Evolutionary conservation across 176 grass and related monocot genomes (phyloP).

Genomic region (Ensete glaucum): DNA sequence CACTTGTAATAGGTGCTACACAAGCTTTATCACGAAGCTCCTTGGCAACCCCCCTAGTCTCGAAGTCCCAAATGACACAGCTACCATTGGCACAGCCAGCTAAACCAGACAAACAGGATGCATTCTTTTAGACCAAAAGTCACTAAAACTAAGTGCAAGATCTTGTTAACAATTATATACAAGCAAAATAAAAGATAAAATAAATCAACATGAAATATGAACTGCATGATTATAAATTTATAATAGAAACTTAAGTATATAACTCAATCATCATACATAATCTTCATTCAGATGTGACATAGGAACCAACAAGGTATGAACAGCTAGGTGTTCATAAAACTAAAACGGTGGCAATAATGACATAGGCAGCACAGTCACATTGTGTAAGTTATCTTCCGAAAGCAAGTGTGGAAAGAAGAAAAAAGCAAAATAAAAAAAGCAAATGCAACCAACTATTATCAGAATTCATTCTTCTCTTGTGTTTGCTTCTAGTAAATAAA

Average conservation of each 20-base stretch:
- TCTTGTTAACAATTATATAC: neutral
- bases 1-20: constrained; percentile 86
- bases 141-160: neutral
- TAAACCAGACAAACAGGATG: constrained; percentile 32
- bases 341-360: neutral
- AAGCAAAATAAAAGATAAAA: neutral
- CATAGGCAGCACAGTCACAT: neutral
- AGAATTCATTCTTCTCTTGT: no score
- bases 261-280: neutral
- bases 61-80: constrained; percentile 97
- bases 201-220: neutral
- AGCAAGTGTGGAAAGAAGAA: no score
- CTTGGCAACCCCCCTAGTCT: constrained; percentile 91
- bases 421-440: no score
- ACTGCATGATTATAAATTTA: neutral
- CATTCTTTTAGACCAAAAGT: neutral
- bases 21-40: constrained; percentile 81
- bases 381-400: neutral
- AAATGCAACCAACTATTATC: no score
- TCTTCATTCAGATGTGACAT: neutral
- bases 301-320: neutral
- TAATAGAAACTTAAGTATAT: neutral
- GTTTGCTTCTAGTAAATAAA: no score
- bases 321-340: neutral
- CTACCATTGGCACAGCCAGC: constrained; percentile 90